Conservation (phyloP, 2,329 filamentous ascomycete genomes). For the Talaromyces islandicus region DNA sequence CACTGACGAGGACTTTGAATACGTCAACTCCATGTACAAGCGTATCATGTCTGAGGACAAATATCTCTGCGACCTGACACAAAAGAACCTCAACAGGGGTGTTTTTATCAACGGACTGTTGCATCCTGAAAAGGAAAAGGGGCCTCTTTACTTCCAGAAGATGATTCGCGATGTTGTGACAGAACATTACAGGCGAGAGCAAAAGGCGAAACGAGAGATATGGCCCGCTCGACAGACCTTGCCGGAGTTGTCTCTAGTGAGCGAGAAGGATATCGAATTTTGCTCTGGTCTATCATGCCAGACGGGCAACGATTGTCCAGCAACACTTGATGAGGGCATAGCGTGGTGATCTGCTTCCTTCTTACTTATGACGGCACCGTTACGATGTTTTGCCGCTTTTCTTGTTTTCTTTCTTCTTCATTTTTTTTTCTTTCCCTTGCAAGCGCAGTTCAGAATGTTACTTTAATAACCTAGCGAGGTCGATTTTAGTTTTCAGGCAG, state of each 20-base stretch:
- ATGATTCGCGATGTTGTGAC: constrained; percentile 44
- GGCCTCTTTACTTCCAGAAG: constrained; percentile 52
- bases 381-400: background rate
- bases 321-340: constrained; percentile 4
- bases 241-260: constrained; percentile 20
- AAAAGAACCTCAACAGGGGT: constrained; percentile 55
- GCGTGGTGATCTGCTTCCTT: constrained; percentile 1
- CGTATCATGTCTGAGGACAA: constrained; percentile 61
- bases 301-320: constrained; percentile 12
- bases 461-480: background rate
- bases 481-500: background rate
- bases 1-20: constrained; percentile 51
- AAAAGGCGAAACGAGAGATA: constrained; percentile 41
- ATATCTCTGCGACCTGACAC: constrained; percentile 51
- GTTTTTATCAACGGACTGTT: constrained; percentile 57
- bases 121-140: constrained; percentile 54
- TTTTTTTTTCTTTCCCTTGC: background rate
- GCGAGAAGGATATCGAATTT: constrained; percentile 26
- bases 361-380: background rate
- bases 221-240: constrained; percentile 44
- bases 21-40: constrained; percentile 56
- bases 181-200: constrained; percentile 42
- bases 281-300: constrained; percentile 19
- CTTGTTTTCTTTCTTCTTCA: too few species aligned
- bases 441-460: background rate